Base-by-base conservation (phyloP, 176 grass and related monocot species). In the Lolium rigidum region DNA sequence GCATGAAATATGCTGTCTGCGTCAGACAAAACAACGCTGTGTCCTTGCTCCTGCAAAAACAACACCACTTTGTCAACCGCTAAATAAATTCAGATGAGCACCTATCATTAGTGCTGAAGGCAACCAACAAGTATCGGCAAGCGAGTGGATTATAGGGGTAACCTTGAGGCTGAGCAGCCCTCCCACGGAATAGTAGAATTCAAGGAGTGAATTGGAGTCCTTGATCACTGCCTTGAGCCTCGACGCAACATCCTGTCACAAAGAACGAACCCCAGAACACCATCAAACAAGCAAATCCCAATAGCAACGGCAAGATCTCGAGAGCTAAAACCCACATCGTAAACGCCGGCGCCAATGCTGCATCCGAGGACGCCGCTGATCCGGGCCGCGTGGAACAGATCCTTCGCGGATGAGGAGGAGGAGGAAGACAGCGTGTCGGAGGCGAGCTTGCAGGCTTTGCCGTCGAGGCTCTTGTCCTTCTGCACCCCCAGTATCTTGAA, bases 91-190 rank as follows among this genome's bases (percentile, higher is more conserved):
- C 61, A 89, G 3, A 50, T 4, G 57, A 46, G 2, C 11, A 48
- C 7, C 22, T 21, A 35, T 35, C 31, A 35, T 35, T 35, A 88
- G 14, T n/a, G 48, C 50, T 68, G 26, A 55, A 28, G 16, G 85
- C 49, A 62, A 61, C 14, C 55, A 77, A 70, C 1, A 86, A 65
- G 4, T 15, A 81, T 82, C 0, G 46, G 48, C 20, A 9, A 49
- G 48, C 39, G 77, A 68, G 7, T 17, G 25, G 25, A 78, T 7
- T 60, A 70, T 18, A 46, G 64, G 12, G 14, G 25, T 82, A 71
- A 97, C 94, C 92, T 99, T 99, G 62, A 99, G 48, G 86, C 89
- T 86, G 37, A 91, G 85, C 83, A 97, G 86, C 49, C 90, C 90
- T 86, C 90, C 83, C 26, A 93, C 76, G 57, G 90, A 89, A 63